Base-by-base conservation (phyloP, 1,284 basidiomycete genomes). In the Pisolithus thermaeus region DNA sequence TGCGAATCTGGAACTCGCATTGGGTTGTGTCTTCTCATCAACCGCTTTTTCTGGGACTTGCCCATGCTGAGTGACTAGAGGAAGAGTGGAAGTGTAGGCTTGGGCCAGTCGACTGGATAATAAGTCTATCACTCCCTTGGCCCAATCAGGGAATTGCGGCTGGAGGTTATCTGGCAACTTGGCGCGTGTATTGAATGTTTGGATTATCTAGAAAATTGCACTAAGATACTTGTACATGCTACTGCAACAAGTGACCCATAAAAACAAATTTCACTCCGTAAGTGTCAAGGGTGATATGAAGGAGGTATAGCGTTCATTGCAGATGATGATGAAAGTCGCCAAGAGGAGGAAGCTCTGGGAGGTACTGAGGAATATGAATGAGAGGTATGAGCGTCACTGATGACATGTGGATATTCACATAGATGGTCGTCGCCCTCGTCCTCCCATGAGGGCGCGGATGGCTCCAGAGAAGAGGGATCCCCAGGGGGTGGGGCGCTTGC, bases 1-100 rank as follows among this genome's bases (percentile, higher is more conserved):
- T 95, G 92, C 3, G 87, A 84, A 70, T 95, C 92, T 12, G 92
- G 92, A 0, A 96, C 91, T 40, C 92, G 80, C 74, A 95, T 79
- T 9, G 92, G 92, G 63, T 96, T 95, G 68, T 95, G 92, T 52
- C 92, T 75, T 55, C 89, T 81, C 80, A 83, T 81, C 42, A 81
- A 62, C 56, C 79, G 73, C 71, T 91, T 90, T 70, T 90, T 91
- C 66, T 93, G 91, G 47, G 89, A 83, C 70, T 94, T 95, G 58
- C 92, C 92, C 92, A 95, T 95, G 41, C 46, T 12, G 30, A 3
- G 47, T 30, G 32, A 38, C 11, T 11, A 12, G 28, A 9, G 39
- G 20, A n/a, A 22, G 14, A 18, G 30, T 38, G 9, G 14, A 9
- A 14, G n/a, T 12, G 38, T 14, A 7, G 38, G 18, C 8, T 37